Base-by-base conservation (phyloP, 495 filamentous ascomycete genomes). In the Penicillium argentinense region DNA sequence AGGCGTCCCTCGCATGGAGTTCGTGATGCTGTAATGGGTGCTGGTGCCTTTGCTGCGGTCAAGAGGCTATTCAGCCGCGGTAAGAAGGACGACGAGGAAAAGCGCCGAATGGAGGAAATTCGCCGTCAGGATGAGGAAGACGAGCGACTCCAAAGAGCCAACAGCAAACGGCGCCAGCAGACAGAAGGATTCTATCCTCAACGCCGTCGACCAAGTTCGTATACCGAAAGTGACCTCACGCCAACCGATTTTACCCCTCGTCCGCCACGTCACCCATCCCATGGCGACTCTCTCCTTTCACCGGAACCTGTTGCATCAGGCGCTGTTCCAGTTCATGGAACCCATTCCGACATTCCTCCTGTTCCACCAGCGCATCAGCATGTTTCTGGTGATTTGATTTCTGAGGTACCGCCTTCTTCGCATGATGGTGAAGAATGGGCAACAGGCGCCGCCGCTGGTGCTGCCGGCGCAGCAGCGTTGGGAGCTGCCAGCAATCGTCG, bases 41-140 rank as follows among this genome's bases (percentile, higher is more conserved):
- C 89, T 4, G 90, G 90, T 9, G 76, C 78, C 6, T 65, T 78
- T 71, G 69, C 86, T 59, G 66, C 88, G 53, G 63, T 80, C 68
- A 64, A 83, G 63, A 86, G 83, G 59, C 74, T 83, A 54, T 82
- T 85, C 55, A 82, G 76, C 26, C 79, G 79, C 36, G 71, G 79
- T 9, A 78, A 75, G 50, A 62, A 60, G 37, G 79, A 80, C 12
- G 71, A 75, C 36, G 82, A 80, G 54, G 84, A 88, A 41, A 74
- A 88, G 30, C 77, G 74, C 12, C 75, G 84, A n/a, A 39, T 87
- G 12, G 81, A 83, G 24, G 76, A 79, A 3, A 72, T 87, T 16
- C 78, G 74, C 30, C 66, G 67, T 30, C 72, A 64, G 27, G 78
- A 84, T 22, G 60, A 71, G n/a, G 73, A 87, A 26, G 80, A 87